Conservation (phyloP, 139 green algal species). For the Ettlia oleoabundans region DNA sequence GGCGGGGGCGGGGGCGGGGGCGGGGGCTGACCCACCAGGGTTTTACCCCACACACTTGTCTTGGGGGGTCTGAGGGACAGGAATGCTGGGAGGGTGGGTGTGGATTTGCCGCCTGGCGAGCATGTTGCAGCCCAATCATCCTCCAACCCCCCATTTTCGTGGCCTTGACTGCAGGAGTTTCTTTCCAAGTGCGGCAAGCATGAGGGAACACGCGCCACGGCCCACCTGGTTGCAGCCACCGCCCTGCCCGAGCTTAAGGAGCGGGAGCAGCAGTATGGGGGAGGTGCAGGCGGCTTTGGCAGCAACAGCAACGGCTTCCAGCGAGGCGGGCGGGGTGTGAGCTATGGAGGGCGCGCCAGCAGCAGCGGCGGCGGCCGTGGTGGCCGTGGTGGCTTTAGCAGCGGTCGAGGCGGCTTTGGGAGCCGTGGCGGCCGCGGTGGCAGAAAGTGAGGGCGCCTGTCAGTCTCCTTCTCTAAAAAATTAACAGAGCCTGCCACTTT, state of each 20-base stretch:
- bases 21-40: too few relatives aligned
- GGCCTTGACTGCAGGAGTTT: conserved; percentile 63
- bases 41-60: too few relatives aligned
- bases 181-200: conserved; percentile 55
- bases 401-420: conserved; percentile 26
- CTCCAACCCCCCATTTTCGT: conserved; percentile 63
- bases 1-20: too few relatives aligned
- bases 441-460: background rate
- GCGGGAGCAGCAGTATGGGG: conserved; percentile 31
- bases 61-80: too few relatives aligned
- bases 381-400: background rate
- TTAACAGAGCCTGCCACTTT: background rate
- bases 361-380: conserved; percentile 12
- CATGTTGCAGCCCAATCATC: too few relatives aligned
- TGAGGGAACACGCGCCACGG: background rate
- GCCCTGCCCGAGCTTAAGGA: conserved; percentile 72
- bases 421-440: background rate
- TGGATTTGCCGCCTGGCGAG: too few relatives aligned
- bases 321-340: conserved; percentile 21
- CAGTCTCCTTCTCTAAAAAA: background rate
- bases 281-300: conserved; percentile 32
- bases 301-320: conserved; percentile 35
- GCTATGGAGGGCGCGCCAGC: conserved; percentile 3
- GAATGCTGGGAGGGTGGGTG: background rate
- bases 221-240: conserved; percentile 35